Percentiles rank a stretch among this genome's conserved stretches.
These are phyloP conservation scores for Daldinia concentrica DNA, from an alignment of 495 filamentous ascomycete species.

Conservation along the genomic window DNA sequence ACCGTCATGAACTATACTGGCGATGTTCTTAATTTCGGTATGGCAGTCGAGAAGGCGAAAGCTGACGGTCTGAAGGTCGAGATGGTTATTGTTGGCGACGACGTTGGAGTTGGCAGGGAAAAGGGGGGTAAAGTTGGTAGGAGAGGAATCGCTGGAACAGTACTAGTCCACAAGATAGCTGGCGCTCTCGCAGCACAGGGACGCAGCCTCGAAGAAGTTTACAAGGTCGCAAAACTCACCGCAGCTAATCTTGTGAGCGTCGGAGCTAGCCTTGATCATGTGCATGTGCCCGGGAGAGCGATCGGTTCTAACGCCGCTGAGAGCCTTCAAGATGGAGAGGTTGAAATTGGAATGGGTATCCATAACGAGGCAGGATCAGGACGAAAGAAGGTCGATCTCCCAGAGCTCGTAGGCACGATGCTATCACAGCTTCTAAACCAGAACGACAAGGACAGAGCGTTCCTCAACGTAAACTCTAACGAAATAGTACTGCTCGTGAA, in stretches of 20 bases:
- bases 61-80: slow-evolving; percentile 82
- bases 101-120: slow-evolving; percentile 87
- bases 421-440: slow-evolving; percentile 80
- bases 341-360: slow-evolving; percentile 98
- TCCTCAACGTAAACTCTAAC: slow-evolving; percentile 71
- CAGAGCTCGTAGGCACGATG: slow-evolving; percentile 79
- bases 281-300: slow-evolving; percentile 87
- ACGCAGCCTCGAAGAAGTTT: slow-evolving; percentile 70
- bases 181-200: slow-evolving; percentile 85
- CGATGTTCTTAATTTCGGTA: slow-evolving; percentile 95
- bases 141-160: slow-evolving; percentile 90
- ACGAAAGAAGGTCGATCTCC: slow-evolving; percentile 70
- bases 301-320: slow-evolving; percentile 54
- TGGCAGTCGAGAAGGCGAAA: slow-evolving; percentile 91
- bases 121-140: slow-evolving; percentile 91
- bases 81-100: slow-evolving; percentile 95
- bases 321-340: slow-evolving; percentile 70
- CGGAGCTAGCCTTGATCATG: slow-evolving; percentile 86
- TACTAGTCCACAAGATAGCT: slow-evolving; percentile 86
- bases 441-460: slow-evolving; percentile 82
- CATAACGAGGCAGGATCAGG: slow-evolving; percentile 94
- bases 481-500: slow-evolving; percentile 84
- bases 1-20: slow-evolving; percentile 76
- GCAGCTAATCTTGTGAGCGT: slow-evolving; percentile 84
- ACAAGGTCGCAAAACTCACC: slow-evolving; percentile 72